Evolutionary conservation across 257 asterid genomes (phyloP).

Genomic region (Przewalskia tangutica): DNA sequence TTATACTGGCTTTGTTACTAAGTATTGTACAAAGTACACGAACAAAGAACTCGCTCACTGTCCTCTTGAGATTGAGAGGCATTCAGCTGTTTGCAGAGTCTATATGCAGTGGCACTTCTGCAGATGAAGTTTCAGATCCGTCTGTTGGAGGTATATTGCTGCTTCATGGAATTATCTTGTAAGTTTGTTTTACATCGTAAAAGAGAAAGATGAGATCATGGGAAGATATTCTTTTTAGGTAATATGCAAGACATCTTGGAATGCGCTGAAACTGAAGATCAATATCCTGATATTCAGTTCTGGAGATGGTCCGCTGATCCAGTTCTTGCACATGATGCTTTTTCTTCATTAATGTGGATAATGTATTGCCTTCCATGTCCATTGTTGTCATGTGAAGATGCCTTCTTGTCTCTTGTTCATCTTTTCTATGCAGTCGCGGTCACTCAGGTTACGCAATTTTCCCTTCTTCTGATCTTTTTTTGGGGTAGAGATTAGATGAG

Average conservation of each 20-base stretch:
- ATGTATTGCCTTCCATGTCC: constrained; percentile 91
- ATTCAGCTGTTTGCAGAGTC: constrained; percentile 68
- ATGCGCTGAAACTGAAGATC: constrained; percentile 36
- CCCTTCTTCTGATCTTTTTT: background rate
- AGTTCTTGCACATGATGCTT: constrained; percentile 66
- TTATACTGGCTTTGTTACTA: constrained; percentile 67
- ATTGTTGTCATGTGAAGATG: constrained; percentile 58
- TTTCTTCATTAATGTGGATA: constrained; percentile 93
- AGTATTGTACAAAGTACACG: constrained; percentile 52
- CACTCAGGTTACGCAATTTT: constrained; percentile 19
- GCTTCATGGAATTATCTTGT: background rate
- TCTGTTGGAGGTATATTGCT: background rate
- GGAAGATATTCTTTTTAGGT: constrained; percentile 37
- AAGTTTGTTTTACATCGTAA: background rate
- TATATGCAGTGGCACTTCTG: constrained; percentile 32
- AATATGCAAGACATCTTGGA: constrained; percentile 54
- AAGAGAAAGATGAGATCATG: background rate
- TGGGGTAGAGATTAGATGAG: background rate
- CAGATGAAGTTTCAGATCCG: constrained; percentile 16
- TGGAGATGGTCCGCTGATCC: constrained; percentile 81
- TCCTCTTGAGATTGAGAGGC: constrained; percentile 59
- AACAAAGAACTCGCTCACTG: constrained; percentile 34
- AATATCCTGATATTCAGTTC: constrained; percentile 62
- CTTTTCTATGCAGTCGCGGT: constrained; percentile 39
- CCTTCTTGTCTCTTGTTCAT: constrained; percentile 73